Conservation (phyloP, 1,284 basidiomycete genomes). For the Rhodotorula sp. region DNA sequence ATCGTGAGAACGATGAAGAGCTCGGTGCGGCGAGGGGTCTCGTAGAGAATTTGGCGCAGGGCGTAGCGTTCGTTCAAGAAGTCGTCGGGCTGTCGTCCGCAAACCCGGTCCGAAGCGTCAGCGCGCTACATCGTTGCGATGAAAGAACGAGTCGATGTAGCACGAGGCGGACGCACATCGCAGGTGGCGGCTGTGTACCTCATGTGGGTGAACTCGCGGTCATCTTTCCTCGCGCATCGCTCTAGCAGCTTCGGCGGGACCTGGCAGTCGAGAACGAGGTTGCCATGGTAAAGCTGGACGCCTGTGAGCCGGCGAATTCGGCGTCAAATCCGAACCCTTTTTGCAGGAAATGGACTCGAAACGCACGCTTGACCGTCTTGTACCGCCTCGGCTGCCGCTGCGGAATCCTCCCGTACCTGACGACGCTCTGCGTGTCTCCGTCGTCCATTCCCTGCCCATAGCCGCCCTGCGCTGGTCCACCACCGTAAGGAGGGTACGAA, state of each 20-base stretch:
- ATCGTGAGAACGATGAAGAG: constrained; percentile 75
- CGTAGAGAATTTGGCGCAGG: constrained; percentile 80
- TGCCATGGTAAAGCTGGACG: constrained; percentile 76
- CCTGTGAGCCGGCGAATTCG: constrained; percentile 22
- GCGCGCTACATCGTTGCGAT: no score
- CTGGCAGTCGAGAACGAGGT: constrained; percentile 80
- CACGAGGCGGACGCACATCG: constrained; percentile 53
- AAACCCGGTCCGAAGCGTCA: no score
- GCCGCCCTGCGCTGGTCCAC: not conserved
- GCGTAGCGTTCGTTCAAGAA: constrained; percentile 77
- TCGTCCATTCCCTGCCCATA: not conserved
- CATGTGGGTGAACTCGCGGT: constrained; percentile 92
- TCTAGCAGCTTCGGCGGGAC: constrained; percentile 82
- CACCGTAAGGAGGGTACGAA: not conserved
- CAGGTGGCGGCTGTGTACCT: constrained; percentile 86
- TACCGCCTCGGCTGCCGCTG: constrained; percentile 78
- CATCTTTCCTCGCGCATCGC: constrained; percentile 68
- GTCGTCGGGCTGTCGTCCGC: constrained; percentile 61
- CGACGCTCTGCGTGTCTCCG: constrained; percentile 48
- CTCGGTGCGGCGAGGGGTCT: constrained; percentile 75
- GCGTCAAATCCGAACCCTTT: no score
- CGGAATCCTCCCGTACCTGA: constrained; percentile 75
- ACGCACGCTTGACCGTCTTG: constrained; percentile 79
- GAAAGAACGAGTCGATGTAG: not conserved
- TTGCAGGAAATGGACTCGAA: no score